Evolutionary conservation across 768 basidiomycete genomes (phyloP), one percentile per base, ranked within the genome.

Genomic region (Phaffia tasmanica): DNA sequence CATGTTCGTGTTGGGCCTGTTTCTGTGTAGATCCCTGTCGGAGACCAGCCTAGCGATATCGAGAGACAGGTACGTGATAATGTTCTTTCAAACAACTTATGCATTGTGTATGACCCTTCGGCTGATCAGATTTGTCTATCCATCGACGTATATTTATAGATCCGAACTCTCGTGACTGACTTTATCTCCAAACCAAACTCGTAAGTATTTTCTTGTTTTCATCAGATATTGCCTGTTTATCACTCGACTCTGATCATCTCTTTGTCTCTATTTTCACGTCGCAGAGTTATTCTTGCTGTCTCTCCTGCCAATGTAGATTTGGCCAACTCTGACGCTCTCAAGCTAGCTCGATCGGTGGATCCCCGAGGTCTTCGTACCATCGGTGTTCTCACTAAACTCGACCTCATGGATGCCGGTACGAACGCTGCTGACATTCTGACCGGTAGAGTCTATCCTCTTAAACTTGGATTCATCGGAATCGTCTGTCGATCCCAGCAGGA

Each of bases 401-500:
- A 99, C 78, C 82, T 99, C 56, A 99, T 99, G 95, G 95, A 98
- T 73, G 93, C 93, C 7, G 95, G 95, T 32, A 99, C 95, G 47
- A 97, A 99, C 75, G 95, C 95, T 25, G 79, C 93, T 47, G 94
- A 99, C 76, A 86, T 98, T 71, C 82, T 98, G 48, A 97, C 90
- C 0, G 95, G 95, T 50, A 87, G 94, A 67, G 88, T 97, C 54
- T 99, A 99, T 77, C 95, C 95, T 42, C 83, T 99, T 70, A 98
- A 97, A 76, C 83, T 99, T 15, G 95, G 95, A 55, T 99, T 99
- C 77, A 93, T 98, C 70, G 95, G 95, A 23, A 87, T 98, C 16
- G 95, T 99, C 66, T 95, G 95, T 74, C 86, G 95, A 64, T 93
- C 89, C 72, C 95, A 99, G 76, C 91, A 92, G 76, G 95, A 99